These are phyloP conservation scores for Cladophialophora chaetospira DNA, from an alignment of 2,329 filamentous ascomycete genomes.

Conservation along the genomic window DNA sequence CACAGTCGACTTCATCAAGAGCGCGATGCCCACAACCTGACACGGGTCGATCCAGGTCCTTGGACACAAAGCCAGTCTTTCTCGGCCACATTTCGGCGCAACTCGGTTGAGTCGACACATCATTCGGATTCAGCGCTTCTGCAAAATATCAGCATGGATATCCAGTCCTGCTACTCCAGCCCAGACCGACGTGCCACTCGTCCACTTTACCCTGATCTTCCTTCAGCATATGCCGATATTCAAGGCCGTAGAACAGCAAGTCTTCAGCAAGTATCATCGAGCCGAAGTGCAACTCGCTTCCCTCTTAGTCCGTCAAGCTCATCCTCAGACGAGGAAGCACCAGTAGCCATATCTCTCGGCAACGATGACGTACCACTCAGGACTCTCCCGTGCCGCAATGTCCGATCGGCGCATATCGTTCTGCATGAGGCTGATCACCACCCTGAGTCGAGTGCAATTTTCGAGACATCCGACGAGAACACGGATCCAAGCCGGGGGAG, in stretches of 20 bases:
- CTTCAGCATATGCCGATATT: constrained; percentile 24
- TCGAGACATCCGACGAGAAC: constrained; percentile 17
- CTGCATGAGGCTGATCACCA: constrained; percentile 21
- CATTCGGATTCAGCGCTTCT: constrained; percentile 21
- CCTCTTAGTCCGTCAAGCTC: constrained; percentile 22
- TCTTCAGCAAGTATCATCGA: not conserved
- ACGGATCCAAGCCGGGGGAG: not conserved
- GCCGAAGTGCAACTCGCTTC: constrained; percentile 14
- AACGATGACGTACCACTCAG: constrained; percentile 14
- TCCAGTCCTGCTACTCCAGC: not conserved
- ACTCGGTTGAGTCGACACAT: constrained; percentile 15
- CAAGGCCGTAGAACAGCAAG: constrained; percentile 17
- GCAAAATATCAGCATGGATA: constrained; percentile 8
- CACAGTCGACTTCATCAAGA: not conserved
- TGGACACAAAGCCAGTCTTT: constrained; percentile 4
- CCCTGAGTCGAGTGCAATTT: constrained; percentile 26
- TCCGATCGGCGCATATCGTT: constrained; percentile 20
- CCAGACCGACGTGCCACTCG: constrained; percentile 9
- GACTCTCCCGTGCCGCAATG: constrained; percentile 12
- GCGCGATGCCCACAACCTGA: not conserved
- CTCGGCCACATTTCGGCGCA: not conserved
- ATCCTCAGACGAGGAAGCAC: constrained; percentile 18
- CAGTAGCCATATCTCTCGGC: not conserved
- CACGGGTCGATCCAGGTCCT: not conserved
- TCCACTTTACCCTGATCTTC: constrained; percentile 22